phyloP scores from a whole-genome alignment of 768 basidiomycete species.

The Suillus sp. region DNA sequence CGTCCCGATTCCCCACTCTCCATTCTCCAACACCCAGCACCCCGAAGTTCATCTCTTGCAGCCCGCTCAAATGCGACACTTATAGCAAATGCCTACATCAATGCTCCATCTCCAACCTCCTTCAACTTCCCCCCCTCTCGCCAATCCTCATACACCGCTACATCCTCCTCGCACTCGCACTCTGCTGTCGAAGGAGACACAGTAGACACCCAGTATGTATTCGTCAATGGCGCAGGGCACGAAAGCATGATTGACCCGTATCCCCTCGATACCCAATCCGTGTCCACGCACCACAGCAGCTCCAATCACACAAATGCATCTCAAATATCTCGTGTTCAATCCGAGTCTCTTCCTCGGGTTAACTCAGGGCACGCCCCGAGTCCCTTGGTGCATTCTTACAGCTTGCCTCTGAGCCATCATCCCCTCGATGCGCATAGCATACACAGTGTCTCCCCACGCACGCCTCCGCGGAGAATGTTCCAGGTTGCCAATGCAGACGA shows the following conservation, averaged over 20 bases:
- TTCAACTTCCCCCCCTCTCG: neutral
- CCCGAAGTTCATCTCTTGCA: constrained; percentile 28
- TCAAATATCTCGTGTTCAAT: constrained; percentile 26
- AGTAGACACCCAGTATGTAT: constrained; percentile 22
- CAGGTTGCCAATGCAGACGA: constrained; percentile 43
- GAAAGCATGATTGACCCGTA: constrained; percentile 26
- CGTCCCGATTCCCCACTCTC: constrained; percentile 31
- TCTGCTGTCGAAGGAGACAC: neutral
- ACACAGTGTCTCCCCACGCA: constrained; percentile 25
- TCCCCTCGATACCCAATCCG: constrained; percentile 25
- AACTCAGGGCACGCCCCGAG: constrained; percentile 20
- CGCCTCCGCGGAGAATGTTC: constrained; percentile 43
- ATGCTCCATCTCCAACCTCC: neutral
- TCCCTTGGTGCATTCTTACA: constrained; percentile 27
- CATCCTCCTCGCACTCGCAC: neutral
- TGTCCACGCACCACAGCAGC: constrained; percentile 27
- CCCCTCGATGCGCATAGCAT: constrained; percentile 10
- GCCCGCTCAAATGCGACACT: constrained; percentile 1
- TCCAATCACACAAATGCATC: constrained; percentile 24
- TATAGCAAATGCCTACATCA: neutral
- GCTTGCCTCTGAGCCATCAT: constrained; percentile 23
- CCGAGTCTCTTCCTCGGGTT: constrained; percentile 20
- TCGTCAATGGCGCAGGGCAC: constrained; percentile 27
- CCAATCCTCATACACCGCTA: neutral
- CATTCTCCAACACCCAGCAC: constrained; percentile 26